A percentile compares a stretch with the other conserved stretches of the same genome.
Conservation (phyloP, 129 eudicot species). For the Kitagawia praeruptora region DNA sequence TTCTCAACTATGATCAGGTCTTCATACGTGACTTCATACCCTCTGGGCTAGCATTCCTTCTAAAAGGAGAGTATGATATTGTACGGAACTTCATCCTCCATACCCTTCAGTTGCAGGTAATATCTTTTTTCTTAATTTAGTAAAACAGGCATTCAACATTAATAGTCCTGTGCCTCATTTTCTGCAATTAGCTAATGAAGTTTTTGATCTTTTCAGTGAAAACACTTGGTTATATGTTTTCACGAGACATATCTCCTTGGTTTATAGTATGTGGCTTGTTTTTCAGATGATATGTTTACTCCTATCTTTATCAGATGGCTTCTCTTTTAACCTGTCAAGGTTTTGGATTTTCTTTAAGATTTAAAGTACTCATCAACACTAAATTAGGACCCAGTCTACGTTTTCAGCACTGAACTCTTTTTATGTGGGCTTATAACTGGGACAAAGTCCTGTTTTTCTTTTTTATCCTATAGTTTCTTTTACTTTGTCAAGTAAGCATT, state of each 20-base stretch:
- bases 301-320: too few relatives aligned
- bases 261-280: too few relatives aligned
- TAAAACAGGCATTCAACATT: background rate
- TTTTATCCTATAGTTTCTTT: background rate
- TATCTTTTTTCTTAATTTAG: constrained; percentile 10
- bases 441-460: background rate
- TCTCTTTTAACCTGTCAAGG: too few relatives aligned
- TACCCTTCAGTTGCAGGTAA: constrained; percentile 96
- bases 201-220: background rate
- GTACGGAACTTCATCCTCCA: constrained; percentile 84
- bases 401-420: background rate
- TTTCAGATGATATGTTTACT: too few relatives aligned
- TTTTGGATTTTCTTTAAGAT: too few relatives aligned
- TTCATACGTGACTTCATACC: constrained; percentile 93
- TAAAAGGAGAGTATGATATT: constrained; percentile 89
- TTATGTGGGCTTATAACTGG: background rate
- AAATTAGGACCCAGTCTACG: background rate
- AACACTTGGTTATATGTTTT: background rate
- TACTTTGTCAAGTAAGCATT: background rate
- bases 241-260: too few relatives aligned
- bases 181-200: background rate
- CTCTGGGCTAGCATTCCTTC: constrained; percentile 83
- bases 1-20: constrained; percentile 88
- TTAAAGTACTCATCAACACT: too few relatives aligned
- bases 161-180: background rate